Conservation (phyloP, 805 yeast species). For the Saccharomycodes ludwigii region DNA sequence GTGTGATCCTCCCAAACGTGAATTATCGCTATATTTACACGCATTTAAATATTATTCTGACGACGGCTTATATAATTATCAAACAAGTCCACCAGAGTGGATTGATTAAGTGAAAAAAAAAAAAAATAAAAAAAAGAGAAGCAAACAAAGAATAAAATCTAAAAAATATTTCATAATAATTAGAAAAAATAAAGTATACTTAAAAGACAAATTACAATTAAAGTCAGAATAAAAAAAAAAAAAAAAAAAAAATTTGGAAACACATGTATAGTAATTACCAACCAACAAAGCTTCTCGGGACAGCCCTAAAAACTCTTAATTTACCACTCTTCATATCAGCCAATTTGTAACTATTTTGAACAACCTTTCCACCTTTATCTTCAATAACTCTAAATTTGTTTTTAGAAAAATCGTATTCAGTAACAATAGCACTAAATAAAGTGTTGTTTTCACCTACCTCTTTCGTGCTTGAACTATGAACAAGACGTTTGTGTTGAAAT, state of each 20-base stretch:
- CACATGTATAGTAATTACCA: slow-evolving; percentile 35
- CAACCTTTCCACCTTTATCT: slow-evolving; percentile 37
- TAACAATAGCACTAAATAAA: slow-evolving; percentile 43
- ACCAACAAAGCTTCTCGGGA: slow-evolving; percentile 58
- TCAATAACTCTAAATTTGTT: slow-evolving; percentile 59
- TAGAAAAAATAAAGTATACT: too few species aligned
- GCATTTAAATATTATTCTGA: slow-evolving; percentile 26
- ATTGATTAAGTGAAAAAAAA: slow-evolving; percentile 10
- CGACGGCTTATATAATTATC: slow-evolving; percentile 23
- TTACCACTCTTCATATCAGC: slow-evolving; percentile 70
- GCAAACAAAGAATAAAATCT: background rate
- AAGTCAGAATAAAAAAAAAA: too few species aligned
- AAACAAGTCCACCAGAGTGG: slow-evolving; percentile 39
- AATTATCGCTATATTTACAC: slow-evolving; percentile 21
- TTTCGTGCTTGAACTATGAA: slow-evolving; percentile 13
- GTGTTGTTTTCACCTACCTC: slow-evolving; percentile 44
- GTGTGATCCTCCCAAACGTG: slow-evolving; percentile 15
- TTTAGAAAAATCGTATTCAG: slow-evolving; percentile 65
- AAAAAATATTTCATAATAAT: background rate
- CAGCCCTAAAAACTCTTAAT: slow-evolving; percentile 66
- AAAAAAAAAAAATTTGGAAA: background rate
- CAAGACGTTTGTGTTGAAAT: slow-evolving; percentile 54
- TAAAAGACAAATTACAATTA: too few species aligned
- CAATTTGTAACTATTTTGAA: slow-evolving; percentile 50
- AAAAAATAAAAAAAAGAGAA: background rate